These are phyloP conservation scores for Monosporozyma unispora DNA, from an alignment of 805 yeast genomes.

Conservation along the genomic window DNA sequence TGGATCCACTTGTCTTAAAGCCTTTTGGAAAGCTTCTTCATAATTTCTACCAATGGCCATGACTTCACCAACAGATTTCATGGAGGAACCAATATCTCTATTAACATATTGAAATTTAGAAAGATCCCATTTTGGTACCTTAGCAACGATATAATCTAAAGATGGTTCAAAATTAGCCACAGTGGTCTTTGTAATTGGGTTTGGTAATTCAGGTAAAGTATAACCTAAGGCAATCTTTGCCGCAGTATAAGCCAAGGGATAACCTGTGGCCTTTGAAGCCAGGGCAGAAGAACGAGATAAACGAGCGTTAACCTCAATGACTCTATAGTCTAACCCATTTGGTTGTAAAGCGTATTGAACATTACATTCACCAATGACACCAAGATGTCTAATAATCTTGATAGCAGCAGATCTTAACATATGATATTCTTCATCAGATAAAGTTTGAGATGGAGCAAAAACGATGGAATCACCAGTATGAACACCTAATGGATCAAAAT, in stretches of 20 bases:
- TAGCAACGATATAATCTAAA: conserved; percentile 90
- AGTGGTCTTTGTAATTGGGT: conserved; percentile 93
- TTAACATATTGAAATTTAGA: conserved; percentile 92
- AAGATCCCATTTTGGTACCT: conserved; percentile 98
- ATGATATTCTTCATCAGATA: conserved; percentile 94
- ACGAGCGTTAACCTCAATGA: conserved; percentile 96
- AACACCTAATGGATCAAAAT: conserved; percentile 95
- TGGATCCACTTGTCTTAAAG: conserved; percentile 92
- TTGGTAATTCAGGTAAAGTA: conserved; percentile 90
- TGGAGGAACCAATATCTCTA: conserved; percentile 86
- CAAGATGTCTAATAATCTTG: conserved; percentile 92
- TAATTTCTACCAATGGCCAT: conserved; percentile 98
- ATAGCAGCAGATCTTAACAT: conserved; percentile 97
- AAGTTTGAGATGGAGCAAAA: conserved; percentile 96
- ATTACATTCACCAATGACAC: conserved; percentile 98
- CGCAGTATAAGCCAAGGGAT: conserved; percentile 97
- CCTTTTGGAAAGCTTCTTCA: conserved; percentile 97
- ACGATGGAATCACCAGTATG: conserved; percentile 99
- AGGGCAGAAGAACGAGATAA: conserved; percentile 94
- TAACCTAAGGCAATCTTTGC: conserved; percentile 94
- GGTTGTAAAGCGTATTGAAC: conserved; percentile 96
- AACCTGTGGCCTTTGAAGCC: conserved; percentile 98
- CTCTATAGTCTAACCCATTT: conserved; percentile 89
- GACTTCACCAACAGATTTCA: conserved; percentile 99
- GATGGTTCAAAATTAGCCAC: conserved; percentile 97